Evolutionary conservation across 805 yeast species (phyloP), one percentile per base, ranked within the genome.

Genomic region (Candida piceae): DNA sequence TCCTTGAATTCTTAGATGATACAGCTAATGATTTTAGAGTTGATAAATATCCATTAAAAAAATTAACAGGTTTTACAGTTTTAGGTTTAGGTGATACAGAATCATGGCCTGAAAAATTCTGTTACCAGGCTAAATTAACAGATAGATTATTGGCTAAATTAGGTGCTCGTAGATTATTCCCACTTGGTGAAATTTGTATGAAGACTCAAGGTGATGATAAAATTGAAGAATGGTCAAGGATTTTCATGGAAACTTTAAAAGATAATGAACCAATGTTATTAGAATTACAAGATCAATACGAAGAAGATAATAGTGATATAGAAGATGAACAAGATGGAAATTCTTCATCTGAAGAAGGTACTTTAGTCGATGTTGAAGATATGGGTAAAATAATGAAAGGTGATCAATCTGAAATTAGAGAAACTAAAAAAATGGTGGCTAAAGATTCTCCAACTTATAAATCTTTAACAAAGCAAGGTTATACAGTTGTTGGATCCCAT

Each of bases 401-500:
- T 6, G 34, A 41, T 9, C 17, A 38, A 15, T 20, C 29, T n/a
- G 13, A 26, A n/a, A 7, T 15, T 7, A 45, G 63, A 53, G 64
- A 61, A 17, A 59, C 64, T 26, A 88, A 88, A 56, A 77, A 85
- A 58, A 88, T 88, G 97, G 95, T 88, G 31, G 86, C 95, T 4
- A 74, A 81, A 47, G 80, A 83, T 46, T 84, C 95, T 1, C 96
- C 96, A 19, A 88, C 97, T 1, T 88, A 67, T 60, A 84, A 84
- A 44, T 80, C 93, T 7, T 67, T 88, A 36, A 89, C 96, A 0
- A 88, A 88, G 52, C 97, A 88, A 62, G 97, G 97, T 1, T 88
- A 88, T 51, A 84, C 94, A 0, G 78, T 88, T 44, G 95, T 88
- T 28, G 97, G 97, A 4, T 79, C 94, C 0, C 97, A 88, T 52